Base-by-base conservation (phyloP, 108 stramenopile genomes). In the Stephanodiscus triporus region DNA sequence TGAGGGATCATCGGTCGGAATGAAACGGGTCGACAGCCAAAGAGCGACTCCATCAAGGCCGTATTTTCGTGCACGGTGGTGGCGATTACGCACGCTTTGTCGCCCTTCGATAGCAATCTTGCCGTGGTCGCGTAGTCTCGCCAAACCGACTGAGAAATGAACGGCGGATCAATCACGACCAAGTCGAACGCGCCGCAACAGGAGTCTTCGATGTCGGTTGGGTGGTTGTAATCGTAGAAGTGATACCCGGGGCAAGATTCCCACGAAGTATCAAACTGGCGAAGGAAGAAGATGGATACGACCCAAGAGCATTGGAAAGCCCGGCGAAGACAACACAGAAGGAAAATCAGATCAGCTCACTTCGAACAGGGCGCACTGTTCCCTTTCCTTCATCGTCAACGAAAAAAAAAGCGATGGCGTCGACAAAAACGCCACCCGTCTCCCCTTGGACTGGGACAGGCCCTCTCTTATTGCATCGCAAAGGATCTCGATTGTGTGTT, bases 151-250 rank as follows among this genome's bases (percentile, higher is more conserved):
- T 76, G 58, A 13, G 91, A 87, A 42, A 93, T 90, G 81, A 93
- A 93, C 29, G 92, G 92, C 30, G 92, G 92, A 75, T 93, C 92
- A 22, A 89, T 78, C 0, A 93, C 91, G 49, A 91, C 85, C 75
- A 88, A 45, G 37, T 90, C 88, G 71, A 93, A 93, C 22, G 63
- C 57, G 13, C 75, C 71, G 16, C 38, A 45, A 2, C 76, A 29
- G 8, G 63, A 63, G 20, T 73, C 63, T 11, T 78, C 68, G 51
- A 93, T 72, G 4, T 67, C 63, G 6, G 62, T 66, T 48, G 88
- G 89, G 53, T 84, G 8, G 45, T 86, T 86, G 63, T 79, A 93
- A 63, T 93, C 89, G 60, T 87, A 93, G 29, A 62, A 79, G 20
- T 87, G 68, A 59, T 85, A 89, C 6, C 74, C 72, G 5, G 78